Conservation (phyloP, 1,284 basidiomycete species). For the Hymenochaete sp. region DNA sequence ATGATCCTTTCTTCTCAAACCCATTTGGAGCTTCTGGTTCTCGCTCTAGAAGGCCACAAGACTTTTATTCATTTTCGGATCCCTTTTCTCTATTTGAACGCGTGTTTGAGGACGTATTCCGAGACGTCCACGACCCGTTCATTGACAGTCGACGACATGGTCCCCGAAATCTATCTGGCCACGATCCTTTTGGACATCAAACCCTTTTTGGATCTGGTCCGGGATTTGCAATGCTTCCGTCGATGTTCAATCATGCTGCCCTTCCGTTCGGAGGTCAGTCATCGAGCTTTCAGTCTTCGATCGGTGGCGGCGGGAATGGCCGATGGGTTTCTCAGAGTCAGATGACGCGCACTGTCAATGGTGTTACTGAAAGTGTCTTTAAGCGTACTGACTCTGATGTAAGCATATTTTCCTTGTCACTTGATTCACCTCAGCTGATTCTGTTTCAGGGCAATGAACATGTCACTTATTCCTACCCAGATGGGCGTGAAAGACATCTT, state of each 20-base stretch:
- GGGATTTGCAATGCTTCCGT: slow-evolving; percentile 7
- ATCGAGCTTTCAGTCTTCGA: slow-evolving; percentile 11
- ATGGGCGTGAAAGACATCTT: slow-evolving; percentile 53
- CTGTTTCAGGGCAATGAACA: slow-evolving; percentile 59
- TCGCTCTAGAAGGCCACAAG: slow-evolving; percentile 20
- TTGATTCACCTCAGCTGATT: slow-evolving; percentile 1
- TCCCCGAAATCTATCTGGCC: neutral
- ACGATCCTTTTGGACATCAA: slow-evolving; percentile 9
- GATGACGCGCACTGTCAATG: slow-evolving; percentile 49
- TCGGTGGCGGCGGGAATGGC: slow-evolving; percentile 20
- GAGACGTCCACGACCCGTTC: slow-evolving; percentile 24
- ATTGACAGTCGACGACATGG: slow-evolving; percentile 19
- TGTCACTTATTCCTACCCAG: slow-evolving; percentile 50
- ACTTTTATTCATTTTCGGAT: slow-evolving; percentile 44
- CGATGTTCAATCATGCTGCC: neutral
- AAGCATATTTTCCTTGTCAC: slow-evolving; percentile 15
- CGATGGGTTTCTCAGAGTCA: slow-evolving; percentile 47
- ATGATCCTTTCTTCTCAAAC: slow-evolving; percentile 29
- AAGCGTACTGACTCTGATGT: slow-evolving; percentile 52
- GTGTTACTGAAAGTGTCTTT: slow-evolving; percentile 51
- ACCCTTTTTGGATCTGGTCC: slow-evolving; percentile 8
- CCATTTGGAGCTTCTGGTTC: slow-evolving; percentile 26
- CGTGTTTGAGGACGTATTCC: slow-evolving; percentile 24
- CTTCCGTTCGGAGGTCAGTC: slow-evolving; percentile 3
- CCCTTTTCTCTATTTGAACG: slow-evolving; percentile 39